Base-by-base conservation (phyloP, 805 yeast genomes). In the Cyberlindnera nakhonratchasimensis region DNA sequence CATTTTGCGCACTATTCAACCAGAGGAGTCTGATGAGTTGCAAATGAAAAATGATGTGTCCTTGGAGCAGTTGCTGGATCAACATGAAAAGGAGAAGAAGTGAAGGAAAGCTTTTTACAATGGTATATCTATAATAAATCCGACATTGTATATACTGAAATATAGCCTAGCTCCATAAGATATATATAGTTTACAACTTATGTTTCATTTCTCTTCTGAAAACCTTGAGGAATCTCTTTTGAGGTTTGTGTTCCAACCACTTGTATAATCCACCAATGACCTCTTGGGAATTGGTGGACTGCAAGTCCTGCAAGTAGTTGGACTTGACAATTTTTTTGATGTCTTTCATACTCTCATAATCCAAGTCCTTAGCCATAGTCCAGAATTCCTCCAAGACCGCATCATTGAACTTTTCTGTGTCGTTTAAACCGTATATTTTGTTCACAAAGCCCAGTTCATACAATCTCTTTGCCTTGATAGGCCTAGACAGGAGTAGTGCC, bases 201-300 rank as follows among this genome's bases (percentile, higher is more conserved):
- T 83, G 89, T 56, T 73, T 74, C 39, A 78, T 69, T 42, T 72
- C 67, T 58, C 76, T 80, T 36, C 61, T 61, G 29, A 78, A 70
- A 54, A 86, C 61, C 53, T 71, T 70, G 28, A 63, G 62, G 59
- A 86, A 87, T 37, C 88, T 75, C 42, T 62, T 51, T 61, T 85
- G 93, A 0, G 96, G 96, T 44, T 74, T 70, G 30, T 91, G 90
- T 39, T 72, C 66, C 30, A 82, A 65, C 85, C 93, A 88, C 54
- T 76, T 76, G 40, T 71, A 69, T 45, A 86, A 70, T 1, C 95
- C 96, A 40, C 71, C 68, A 55, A 79, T 70, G 18, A 79, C 79
- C 64, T 88, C 96, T 46, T 71, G 70, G 6, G 85, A 68, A 50
- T 78, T 80, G 26, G 81, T 76, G 30, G 72, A 59, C 51, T 75